A percentile compares a stretch with the other conserved stretches of the same genome.
These are phyloP conservation scores for Boletellus sp. DNA, from an alignment of 768 basidiomycete species.

Conservation along the genomic window DNA sequence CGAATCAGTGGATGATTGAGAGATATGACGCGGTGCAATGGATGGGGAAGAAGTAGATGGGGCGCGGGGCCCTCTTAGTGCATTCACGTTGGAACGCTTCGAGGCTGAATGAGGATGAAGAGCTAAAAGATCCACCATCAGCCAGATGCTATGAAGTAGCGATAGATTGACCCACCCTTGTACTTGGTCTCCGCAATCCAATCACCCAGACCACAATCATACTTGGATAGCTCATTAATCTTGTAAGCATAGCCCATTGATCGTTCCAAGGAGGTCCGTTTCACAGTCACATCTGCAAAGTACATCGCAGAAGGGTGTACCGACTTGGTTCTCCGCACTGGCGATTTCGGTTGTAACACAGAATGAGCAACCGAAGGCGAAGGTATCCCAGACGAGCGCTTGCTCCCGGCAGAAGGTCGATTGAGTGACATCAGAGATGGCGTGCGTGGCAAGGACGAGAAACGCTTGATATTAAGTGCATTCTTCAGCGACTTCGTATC, in stretches of 20 bases:
- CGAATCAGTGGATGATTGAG: constrained; percentile 67
- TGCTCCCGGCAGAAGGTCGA: constrained; percentile 21
- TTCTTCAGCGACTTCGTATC: constrained; percentile 26
- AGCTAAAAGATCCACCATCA: constrained; percentile 11
- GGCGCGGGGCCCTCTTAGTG: constrained; percentile 19
- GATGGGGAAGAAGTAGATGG: constrained; percentile 43
- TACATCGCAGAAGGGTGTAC: constrained; percentile 65
- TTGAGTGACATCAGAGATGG: constrained; percentile 52
- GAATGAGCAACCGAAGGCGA: constrained; percentile 36
- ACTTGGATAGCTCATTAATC: constrained; percentile 74
- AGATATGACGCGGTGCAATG: constrained; percentile 62
- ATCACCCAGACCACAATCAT: constrained; percentile 73
- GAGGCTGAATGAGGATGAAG: constrained; percentile 20
- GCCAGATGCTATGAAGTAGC: not conserved
- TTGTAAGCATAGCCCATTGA: constrained; percentile 73
- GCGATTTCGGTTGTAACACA: constrained; percentile 13
- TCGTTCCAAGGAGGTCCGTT: constrained; percentile 60
- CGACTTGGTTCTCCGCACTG: constrained; percentile 32
- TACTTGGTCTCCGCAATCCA: constrained; percentile 62
- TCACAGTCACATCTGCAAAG: constrained; percentile 57
- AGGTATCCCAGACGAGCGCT: constrained; percentile 22
- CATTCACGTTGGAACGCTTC: constrained; percentile 27
- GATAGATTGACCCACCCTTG: constrained; percentile 42
- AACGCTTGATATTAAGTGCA: constrained; percentile 37
- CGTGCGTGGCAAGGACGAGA: constrained; percentile 61